Base-by-base conservation (phyloP, 1,139 yeast species). In the Taiozyma sp. region DNA sequence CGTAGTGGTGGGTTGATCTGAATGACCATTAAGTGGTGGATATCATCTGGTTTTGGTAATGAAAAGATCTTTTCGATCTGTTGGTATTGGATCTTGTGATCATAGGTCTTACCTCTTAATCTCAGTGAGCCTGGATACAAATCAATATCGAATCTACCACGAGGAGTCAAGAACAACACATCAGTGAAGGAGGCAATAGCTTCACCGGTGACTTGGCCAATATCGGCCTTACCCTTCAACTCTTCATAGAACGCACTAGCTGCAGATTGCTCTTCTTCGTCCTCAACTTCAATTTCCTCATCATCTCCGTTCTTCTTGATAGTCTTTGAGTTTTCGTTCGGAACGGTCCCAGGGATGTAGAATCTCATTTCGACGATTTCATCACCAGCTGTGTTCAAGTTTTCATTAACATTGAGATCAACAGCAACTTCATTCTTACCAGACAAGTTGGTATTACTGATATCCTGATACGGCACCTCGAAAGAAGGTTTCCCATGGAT, bases 101-200 rank as follows among this genome's bases (percentile, higher is more conserved):
- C 99, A 71, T 95, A 93, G 4, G 99, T 93, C 71, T 93, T 93
- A 69, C 99, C 99, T 65, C 99, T 84, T 53, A 93, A 78, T 68
- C 99, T 84, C 70, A 95, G 81, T 44, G 96, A 88, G 29, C 83
- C 81, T 44, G 90, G 84, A 70, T 89, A 93, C 86, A 93, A 87
- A 69, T 92, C 98, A 62, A 93, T 87, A 68, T 95, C 99, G 70
- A 92, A 93, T 70, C 99, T 93, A 62, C 99, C 99, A 79, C 96
- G 84, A 62, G 99, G 99, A 1, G 99, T 95, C 55, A 95, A 81
- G 78, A 93, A 91, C 66, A 93, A 78, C 12, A 91, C 85, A 64
- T 92, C 98, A 50, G 89, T 82, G 73, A 93, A 91, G 5, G 97
- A 87, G 4, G 91, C 97, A 67, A 95, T 87, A n/a, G 97, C 96